Base-by-base conservation (phyloP, 169 alveolate genomes). In the Babesia divergens region DNA sequence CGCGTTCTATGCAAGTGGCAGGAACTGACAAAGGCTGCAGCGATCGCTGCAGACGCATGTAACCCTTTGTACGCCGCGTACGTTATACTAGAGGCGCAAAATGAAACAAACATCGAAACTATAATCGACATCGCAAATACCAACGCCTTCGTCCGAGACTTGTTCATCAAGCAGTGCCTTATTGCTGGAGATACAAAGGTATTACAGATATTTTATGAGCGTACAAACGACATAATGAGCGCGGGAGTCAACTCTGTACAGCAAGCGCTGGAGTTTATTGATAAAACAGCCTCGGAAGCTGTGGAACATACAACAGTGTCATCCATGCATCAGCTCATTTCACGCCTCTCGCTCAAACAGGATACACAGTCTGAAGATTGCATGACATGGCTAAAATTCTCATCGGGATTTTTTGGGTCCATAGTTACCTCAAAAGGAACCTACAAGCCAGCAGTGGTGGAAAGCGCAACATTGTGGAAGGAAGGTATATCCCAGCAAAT, bases 191-290 rank as follows among this genome's bases (percentile, higher is more conserved):
- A 68, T 32, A 43, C 44, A 6, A 46, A 66, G 42, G 43, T 37
- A 28, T 38, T 76, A 22, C 85, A 76, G 66, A 38, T 56, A 9
- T 76, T 76, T 43, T 28, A 47, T 11, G 85, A 76, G 47, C 54
- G 74, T n/a, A 64, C 54, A 18, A 51, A 76, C 47, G 66, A 53
- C 49, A 58, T 66, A 28, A 38, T 58, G 51, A 51, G 64, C 18
- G 85, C 85, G 8, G 85, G 85, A 2, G 32, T 65, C 29, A 65
- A 66, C 59, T 58, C 77, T n/a, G 60, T 50, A 14, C 47, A 56
- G 34, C 66, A 46, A 18, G 53, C 72, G 18, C 28, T 62, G 40
- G 38, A 20, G 2, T 44, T 28, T 1, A 31, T 62, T n/a, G 50
- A 35, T 16, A 22, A 31, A 20, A 13, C 37, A n/a, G 72, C 37